Base-by-base conservation (phyloP, 805 yeast genomes). In the Ogataea dorogensis region DNA sequence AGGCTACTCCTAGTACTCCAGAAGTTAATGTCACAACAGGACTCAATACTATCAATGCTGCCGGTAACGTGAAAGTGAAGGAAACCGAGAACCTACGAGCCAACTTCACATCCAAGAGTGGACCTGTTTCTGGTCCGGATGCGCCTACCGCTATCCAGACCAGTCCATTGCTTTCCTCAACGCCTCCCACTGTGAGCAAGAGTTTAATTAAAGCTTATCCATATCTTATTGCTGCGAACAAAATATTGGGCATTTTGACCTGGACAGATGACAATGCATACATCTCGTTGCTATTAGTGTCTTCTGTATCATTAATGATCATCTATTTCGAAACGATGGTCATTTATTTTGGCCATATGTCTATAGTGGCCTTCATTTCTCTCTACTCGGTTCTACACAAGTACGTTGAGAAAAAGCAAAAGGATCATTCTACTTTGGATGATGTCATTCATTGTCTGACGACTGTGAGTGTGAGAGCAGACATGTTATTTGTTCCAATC, bases 201-300 rank as follows among this genome's bases (percentile, higher is more conserved):
- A 86, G 93, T 3, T 69, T 91, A 33, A 76, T 88, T 24, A 72
- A 78, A 42, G 77, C 95, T 7, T 89, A 91, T 57, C 98, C 98
- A 2, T 86, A 86, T 55, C 67, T 91, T 27, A 70, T 85, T 24
- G 74, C 84, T 1, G 76, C 80, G 7, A 87, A 89, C 58, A 77
- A 79, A 47, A 44, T 75, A 2, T 67, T 88, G 37, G 79, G 86
- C 27, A 69, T 88, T 24, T 59, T 86, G 23, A 89, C 98, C 0
- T 91, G 98, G 98, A 85, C 97, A 2, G 79, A 80, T 44, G 89
- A 84, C 23, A 93, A 86, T 56, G 68, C 74, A 21, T 87, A 91
- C 86, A 63, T 81, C 38, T 78, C 87, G 50, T 65, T 84, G 13
- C 68, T 87, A 17, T 50, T 82, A 29, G 71, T 83, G 16, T 64